A percentile compares a stretch with the other conserved stretches of the same genome.
Conservation (phyloP, 345 rosid species). For the Noccaea bulbosa region DNA sequence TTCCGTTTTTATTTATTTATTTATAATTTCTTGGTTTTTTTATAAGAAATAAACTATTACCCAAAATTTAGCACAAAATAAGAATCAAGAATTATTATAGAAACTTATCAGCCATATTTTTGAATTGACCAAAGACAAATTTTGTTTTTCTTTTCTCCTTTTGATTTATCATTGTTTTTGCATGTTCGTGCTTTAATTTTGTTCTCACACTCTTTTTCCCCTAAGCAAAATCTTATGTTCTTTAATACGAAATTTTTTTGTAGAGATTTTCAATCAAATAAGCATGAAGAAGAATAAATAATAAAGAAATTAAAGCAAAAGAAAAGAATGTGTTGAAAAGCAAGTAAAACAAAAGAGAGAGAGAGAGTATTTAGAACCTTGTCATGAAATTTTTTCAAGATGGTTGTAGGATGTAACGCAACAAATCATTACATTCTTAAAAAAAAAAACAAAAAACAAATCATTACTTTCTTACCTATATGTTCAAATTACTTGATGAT, state of each 20-base stretch:
- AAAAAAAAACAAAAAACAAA: neutral
- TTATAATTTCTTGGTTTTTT: neutral
- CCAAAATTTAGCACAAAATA: no score
- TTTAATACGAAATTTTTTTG: conserved; percentile 12
- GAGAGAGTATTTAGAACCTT: neutral
- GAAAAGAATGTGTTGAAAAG: conserved; percentile 7
- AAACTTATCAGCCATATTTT: neutral
- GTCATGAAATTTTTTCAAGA: neutral
- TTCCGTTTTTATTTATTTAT: neutral
- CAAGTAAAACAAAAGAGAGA: neutral
- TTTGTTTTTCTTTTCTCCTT: neutral
- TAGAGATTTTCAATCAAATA: conserved; percentile 19
- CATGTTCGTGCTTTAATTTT: conserved; percentile 19
- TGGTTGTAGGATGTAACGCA: conserved; percentile 6
- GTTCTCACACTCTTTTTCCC: conserved; percentile 24
- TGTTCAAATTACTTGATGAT: neutral
- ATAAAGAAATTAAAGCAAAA: conserved; percentile 37
- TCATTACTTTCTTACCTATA: neutral
- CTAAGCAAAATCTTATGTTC: conserved; percentile 24
- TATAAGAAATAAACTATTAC: neutral
- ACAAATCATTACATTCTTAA: neutral
- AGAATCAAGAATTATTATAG: neutral
- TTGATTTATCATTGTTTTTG: conserved; percentile 6
- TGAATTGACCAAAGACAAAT: neutral
- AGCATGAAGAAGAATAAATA: conserved; percentile 34